Evolutionary conservation across 768 basidiomycete genomes (phyloP), one percentile per base, ranked within the genome.

Genomic region (Pleurotus salmoneostramineus): DNA sequence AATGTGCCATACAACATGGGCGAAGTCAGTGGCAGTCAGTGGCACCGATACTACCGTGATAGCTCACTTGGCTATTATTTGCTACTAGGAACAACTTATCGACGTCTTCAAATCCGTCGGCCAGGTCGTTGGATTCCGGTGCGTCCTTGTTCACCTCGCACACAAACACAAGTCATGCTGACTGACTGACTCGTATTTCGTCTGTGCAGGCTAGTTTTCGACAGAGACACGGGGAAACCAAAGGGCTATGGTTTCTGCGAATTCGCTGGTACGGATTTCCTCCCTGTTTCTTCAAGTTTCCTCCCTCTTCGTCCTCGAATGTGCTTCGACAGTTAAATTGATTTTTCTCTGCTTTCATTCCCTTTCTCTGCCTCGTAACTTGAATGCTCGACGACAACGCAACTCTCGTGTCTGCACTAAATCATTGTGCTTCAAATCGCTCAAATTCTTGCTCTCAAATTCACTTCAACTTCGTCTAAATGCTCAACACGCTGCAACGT

Each of bases 181-280:
- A 49, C 57, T 60, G 56, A 65, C 48, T 47, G 55, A 7, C 5
- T 35, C 57, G 48, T 48, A 55, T 51, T 58, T 58, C 15, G 31
- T 44, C 64, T 58, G 56, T 60, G 33, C 63, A 94, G 92, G 70
- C 79, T 94, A 49, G 91, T 93, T 48, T 93, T 90, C 72, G 92
- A 94, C 76, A 79, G 92, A 67, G 92, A 93, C 58, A 94, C 93
- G n/a, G 93, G 93, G 56, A 95, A 95, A 69, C 92, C 94, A 51
- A 89, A 88, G 73, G 94, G 94, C 32, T 96, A 95, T 71, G 94
- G 93, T 17, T 93, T 93, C 68, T 93, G 92, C 77, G 92, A 94
- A 83, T 95, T 92, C 66, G 83, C 88, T 63, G 93, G 91, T 93
- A 83, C 76, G 71, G 67, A 70, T 68, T 73, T 68, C 21, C 3